Percentiles rank a stretch among this genome's conserved stretches.
Evolutionary conservation across 208 protist genomes (phyloP).

Genomic region (Novymonas esmeraldas): DNA sequence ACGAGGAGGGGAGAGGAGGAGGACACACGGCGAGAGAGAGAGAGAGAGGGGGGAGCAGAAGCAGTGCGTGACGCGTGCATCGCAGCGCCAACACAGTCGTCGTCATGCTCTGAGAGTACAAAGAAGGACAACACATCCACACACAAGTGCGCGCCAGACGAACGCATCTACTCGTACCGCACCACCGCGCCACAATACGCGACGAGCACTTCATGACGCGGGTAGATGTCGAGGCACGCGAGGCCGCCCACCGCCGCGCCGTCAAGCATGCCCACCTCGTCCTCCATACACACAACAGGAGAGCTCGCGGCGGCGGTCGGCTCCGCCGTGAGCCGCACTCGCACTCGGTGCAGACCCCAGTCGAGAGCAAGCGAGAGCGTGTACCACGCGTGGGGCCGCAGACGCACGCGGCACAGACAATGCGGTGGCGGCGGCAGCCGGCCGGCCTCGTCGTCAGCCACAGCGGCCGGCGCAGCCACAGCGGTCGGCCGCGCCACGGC

Average conservation of each 20-base stretch:
- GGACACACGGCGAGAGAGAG: neutral
- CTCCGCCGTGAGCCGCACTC: constrained; percentile 32
- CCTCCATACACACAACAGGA: neutral
- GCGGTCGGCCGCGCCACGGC: neutral
- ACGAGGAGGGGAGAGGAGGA: neutral
- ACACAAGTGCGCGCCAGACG: neutral
- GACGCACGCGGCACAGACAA: neutral
- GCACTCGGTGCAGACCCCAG: constrained; percentile 13
- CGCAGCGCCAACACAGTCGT: neutral
- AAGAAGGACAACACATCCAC: too few relatives aligned
- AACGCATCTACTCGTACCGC: constrained; percentile 13
- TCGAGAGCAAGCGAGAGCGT: constrained; percentile 12
- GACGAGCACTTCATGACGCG: constrained; percentile 36
- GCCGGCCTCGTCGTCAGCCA: neutral
- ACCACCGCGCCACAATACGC: constrained; percentile 51
- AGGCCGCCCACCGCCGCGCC: constrained; percentile 26
- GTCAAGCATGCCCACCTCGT: constrained; percentile 26
- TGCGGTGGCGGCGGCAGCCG: neutral
- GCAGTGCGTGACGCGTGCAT: neutral
- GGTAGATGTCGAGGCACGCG: constrained; percentile 37
- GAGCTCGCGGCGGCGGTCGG: too few relatives aligned
- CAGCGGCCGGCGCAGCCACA: neutral
- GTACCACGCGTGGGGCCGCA: constrained; percentile 17
- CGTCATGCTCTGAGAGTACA: too few relatives aligned
- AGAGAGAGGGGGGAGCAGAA: too few relatives aligned